phyloP scores from a whole-genome alignment of 148 eudicot species.

The Cornus kousa region DNA sequence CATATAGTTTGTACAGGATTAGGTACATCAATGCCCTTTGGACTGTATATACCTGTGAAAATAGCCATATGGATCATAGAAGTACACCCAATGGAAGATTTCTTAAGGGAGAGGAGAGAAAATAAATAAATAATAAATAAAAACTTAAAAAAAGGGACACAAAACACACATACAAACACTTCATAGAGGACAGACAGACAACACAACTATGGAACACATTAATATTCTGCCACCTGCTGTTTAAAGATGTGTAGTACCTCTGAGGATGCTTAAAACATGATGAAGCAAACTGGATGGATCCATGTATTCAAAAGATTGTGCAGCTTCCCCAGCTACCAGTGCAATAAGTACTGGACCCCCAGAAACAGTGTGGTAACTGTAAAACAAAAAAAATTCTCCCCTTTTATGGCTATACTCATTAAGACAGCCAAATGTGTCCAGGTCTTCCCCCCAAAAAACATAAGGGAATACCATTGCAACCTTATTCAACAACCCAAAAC shows the following conservation, averaged over 20 bases:
- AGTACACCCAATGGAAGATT: constrained; percentile 1
- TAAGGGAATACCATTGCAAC: constrained; percentile 87
- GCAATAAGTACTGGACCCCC: constrained; percentile 87
- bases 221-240: constrained; percentile 11
- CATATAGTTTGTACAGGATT: constrained; percentile 77
- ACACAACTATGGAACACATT: neutral
- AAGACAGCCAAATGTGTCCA: constrained; percentile 88
- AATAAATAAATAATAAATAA: too few species aligned
- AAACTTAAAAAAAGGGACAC: neutral
- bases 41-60: constrained; percentile 72
- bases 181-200: neutral
- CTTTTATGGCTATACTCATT: constrained; percentile 51
- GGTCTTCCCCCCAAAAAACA: constrained; percentile 92
- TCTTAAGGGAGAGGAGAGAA: constrained; percentile 3
- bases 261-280: constrained; percentile 65
- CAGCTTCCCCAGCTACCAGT: constrained; percentile 87
- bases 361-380: constrained; percentile 89
- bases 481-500: constrained; percentile 94
- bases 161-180: too few species aligned
- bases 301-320: constrained; percentile 61
- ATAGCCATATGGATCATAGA: constrained; percentile 9
- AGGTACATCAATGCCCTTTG: constrained; percentile 76
- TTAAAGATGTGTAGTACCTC: constrained; percentile 53
- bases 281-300: constrained; percentile 64
- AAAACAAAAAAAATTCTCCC: constrained; percentile 85